These are phyloP conservation scores for Mycena polygramma DNA, from an alignment of 768 basidiomycete genomes.

Conservation along the genomic window DNA sequence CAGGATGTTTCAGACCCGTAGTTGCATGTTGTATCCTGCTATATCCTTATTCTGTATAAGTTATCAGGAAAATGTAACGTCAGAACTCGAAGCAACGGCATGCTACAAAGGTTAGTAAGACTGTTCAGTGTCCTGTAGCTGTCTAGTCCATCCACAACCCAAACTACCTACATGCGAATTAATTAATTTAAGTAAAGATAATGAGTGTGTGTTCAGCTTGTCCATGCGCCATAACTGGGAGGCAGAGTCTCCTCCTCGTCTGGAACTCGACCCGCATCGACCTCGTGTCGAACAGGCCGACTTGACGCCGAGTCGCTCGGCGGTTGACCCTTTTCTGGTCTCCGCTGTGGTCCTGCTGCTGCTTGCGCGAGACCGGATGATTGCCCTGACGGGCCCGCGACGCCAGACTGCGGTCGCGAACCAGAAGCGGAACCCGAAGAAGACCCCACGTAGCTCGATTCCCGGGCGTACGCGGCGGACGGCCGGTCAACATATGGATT, in stretches of 20 bases:
- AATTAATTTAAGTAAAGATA: slow-evolving; percentile 7
- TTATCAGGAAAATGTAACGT: too few relatives aligned
- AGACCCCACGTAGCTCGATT: neutral
- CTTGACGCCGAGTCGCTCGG: slow-evolving; percentile 22
- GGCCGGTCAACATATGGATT: slow-evolving; percentile 21
- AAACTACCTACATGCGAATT: neutral
- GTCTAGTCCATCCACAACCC: too few relatives aligned
- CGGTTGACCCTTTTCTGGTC: slow-evolving; percentile 15
- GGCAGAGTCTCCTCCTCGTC: slow-evolving; percentile 26
- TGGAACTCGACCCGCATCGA: slow-evolving; percentile 33
- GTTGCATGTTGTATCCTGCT: neutral
- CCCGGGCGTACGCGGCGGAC: neutral
- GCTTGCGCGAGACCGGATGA: neutral
- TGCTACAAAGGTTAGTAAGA: too few relatives aligned
- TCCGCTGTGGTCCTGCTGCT: neutral
- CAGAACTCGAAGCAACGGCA: too few relatives aligned
- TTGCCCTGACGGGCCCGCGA: neutral
- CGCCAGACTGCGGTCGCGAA: slow-evolving; percentile 1
- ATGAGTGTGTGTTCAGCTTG: slow-evolving; percentile 2
- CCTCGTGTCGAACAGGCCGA: slow-evolving; percentile 31
- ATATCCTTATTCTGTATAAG: too few relatives aligned
- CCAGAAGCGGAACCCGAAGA: neutral
- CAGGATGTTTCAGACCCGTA: neutral
- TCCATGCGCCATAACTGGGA: slow-evolving; percentile 34
- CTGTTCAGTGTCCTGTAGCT: too few relatives aligned